Evolutionary conservation across 345 rosid species (phyloP).

Genomic region (Iberis pinnata): DNA sequence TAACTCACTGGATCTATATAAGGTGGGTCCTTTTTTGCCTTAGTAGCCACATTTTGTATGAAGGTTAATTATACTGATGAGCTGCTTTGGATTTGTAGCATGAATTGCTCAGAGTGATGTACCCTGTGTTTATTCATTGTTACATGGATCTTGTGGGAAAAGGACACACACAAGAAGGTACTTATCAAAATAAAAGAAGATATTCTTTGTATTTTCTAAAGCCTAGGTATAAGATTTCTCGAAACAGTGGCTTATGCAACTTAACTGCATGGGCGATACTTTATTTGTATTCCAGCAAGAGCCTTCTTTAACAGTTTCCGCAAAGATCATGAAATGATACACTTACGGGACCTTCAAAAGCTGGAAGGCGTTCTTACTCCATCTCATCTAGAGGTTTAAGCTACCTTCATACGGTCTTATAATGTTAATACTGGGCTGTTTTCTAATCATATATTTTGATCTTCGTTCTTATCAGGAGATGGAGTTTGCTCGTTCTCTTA

Average conservation of each 20-base stretch:
- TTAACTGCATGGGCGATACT: slow-evolving; percentile 5
- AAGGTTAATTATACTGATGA: background rate
- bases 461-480: slow-evolving; percentile 53
- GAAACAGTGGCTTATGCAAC: slow-evolving; percentile 1
- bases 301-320: slow-evolving; percentile 67
- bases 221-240: background rate
- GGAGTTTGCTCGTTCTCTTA: slow-evolving; percentile 88
- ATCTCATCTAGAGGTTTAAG: slow-evolving; percentile 80
- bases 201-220: background rate
- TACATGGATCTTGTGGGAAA: slow-evolving; percentile 87
- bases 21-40: slow-evolving; percentile 33
- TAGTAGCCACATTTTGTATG: background rate
- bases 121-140: slow-evolving; percentile 89
- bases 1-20: slow-evolving; percentile 77
- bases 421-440: background rate
- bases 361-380: slow-evolving; percentile 91
- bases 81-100: slow-evolving; percentile 48
- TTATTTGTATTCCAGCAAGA: slow-evolving; percentile 46
- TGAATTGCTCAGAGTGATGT: slow-evolving; percentile 90
- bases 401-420: background rate
- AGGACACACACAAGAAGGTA: slow-evolving; percentile 81
- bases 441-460: slow-evolving; percentile 3
- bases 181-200: background rate
- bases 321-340: slow-evolving; percentile 81
- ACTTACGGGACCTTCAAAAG: slow-evolving; percentile 84